A percentile compares a stretch with the other conserved stretches of the same genome.
Evolutionary conservation across 2,329 filamentous ascomycete species (phyloP).

Genomic region (Rugonectria rugulosa): DNA sequence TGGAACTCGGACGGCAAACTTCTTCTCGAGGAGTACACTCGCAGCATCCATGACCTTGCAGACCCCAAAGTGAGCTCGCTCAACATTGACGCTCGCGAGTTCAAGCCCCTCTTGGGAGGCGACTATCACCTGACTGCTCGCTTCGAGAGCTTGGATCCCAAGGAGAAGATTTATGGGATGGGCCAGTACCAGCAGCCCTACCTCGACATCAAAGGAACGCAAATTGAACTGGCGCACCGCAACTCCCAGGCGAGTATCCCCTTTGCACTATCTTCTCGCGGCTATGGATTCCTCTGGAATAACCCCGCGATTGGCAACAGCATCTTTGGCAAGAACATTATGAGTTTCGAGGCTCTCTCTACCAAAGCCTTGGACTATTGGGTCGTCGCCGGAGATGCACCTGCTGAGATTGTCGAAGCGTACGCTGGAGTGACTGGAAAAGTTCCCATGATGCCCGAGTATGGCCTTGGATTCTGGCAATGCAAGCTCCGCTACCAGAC

Average conservation of each 20-base stretch:
- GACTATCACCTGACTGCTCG: slow-evolving; percentile 66
- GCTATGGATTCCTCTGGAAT: slow-evolving; percentile 73
- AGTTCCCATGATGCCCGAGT: slow-evolving; percentile 73
- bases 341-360: slow-evolving; percentile 67
- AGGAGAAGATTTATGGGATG: slow-evolving; percentile 73
- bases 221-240: slow-evolving; percentile 70
- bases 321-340: slow-evolving; percentile 67
- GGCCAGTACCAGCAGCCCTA: slow-evolving; percentile 72
- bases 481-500: slow-evolving; percentile 72
- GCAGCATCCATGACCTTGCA: slow-evolving; percentile 47
- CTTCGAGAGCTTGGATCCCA: slow-evolving; percentile 61
- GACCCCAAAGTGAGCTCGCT: slow-evolving; percentile 68
- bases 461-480: slow-evolving; percentile 73
- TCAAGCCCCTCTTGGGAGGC: slow-evolving; percentile 59
- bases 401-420: slow-evolving; percentile 61
- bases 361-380: slow-evolving; percentile 69
- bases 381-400: slow-evolving; percentile 65
- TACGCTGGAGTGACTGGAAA: slow-evolving; percentile 66
- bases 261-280: slow-evolving; percentile 65
- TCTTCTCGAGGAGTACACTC: slow-evolving; percentile 44
- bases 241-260: slow-evolving; percentile 73
- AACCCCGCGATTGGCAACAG: slow-evolving; percentile 69
- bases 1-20: slow-evolving; percentile 38
- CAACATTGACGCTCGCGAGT: slow-evolving; percentile 64
- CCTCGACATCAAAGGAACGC: slow-evolving; percentile 67